A percentile compares a stretch with the other conserved stretches of the same genome.
Evolutionary conservation across 2,329 filamentous ascomycete genomes (phyloP).

Genomic region (Colletotrichum sp.): DNA sequence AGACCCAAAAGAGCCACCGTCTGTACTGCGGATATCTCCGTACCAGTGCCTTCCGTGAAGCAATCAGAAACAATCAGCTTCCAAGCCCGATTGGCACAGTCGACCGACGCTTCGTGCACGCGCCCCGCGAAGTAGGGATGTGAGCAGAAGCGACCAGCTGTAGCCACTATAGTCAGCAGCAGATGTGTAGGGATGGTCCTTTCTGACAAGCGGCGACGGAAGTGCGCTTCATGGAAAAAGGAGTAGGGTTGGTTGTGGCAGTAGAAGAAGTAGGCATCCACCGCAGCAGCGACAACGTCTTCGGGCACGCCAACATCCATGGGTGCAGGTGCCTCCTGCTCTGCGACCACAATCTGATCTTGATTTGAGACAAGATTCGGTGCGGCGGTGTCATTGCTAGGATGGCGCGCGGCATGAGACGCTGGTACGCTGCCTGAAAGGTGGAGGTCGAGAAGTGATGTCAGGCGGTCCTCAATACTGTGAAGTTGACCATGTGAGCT

Average conservation of each 20-base stretch:
- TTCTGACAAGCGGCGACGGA: conserved; percentile 25
- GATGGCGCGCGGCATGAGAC: background rate
- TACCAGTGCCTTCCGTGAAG: conserved; percentile 31
- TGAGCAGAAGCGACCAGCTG: background rate
- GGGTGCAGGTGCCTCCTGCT: background rate
- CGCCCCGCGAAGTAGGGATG: background rate
- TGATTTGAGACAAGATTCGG: background rate
- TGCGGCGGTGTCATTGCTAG: background rate
- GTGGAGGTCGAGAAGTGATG: background rate
- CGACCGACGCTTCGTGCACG: background rate
- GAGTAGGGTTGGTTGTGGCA: conserved; percentile 43
- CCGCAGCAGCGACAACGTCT: background rate
- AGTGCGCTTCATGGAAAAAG: conserved; percentile 38
- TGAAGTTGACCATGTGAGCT: background rate
- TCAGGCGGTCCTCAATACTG: background rate
- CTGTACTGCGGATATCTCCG: conserved; percentile 39
- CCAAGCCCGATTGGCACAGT: conserved; percentile 28
- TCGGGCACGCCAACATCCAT: background rate
- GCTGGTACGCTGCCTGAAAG: background rate
- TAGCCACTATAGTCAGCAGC: background rate
- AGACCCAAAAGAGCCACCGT: conserved; percentile 39
- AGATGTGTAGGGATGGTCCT: background rate
- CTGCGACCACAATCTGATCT: background rate
- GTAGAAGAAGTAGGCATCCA: conserved; percentile 36
- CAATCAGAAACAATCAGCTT: conserved; percentile 35